These are phyloP conservation scores for Flaveria robusta DNA, from an alignment of 129 eudicot genomes.

Conservation along the genomic window DNA sequence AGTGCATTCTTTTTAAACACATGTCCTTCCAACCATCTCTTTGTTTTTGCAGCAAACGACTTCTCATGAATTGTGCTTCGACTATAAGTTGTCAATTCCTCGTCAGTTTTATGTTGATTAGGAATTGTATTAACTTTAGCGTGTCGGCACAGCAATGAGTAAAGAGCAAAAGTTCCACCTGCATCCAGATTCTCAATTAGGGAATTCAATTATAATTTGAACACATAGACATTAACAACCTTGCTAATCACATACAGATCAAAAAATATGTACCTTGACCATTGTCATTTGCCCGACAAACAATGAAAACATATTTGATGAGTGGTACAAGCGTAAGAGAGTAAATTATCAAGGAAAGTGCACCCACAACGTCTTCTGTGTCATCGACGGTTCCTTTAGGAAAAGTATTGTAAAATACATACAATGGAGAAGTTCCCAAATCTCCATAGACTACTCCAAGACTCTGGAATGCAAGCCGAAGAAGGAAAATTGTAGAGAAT, in stretches of 20 bases:
- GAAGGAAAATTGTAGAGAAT: constrained; percentile 69
- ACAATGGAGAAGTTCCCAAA: constrained; percentile 96
- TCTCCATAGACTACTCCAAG: constrained; percentile 98
- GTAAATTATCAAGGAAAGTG: constrained; percentile 93
- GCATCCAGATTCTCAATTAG: constrained; percentile 6
- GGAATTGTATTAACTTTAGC: constrained; percentile 88
- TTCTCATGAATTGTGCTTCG: constrained; percentile 75
- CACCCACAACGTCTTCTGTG: constrained; percentile 83
- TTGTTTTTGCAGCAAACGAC: constrained; percentile 88
- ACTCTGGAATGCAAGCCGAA: constrained; percentile 86
- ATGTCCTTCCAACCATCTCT: constrained; percentile 78
- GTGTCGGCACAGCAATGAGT: constrained; percentile 84
- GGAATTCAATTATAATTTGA: constrained; percentile 1
- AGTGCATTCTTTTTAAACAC: constrained; percentile 67
- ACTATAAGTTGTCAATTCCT: constrained; percentile 93
- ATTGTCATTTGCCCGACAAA: constrained; percentile 92
- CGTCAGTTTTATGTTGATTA: constrained; percentile 89
- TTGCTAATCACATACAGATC: background rate
- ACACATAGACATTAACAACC: background rate
- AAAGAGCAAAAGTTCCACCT: constrained; percentile 98
- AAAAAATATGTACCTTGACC: constrained; percentile 75
- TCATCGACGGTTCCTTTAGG: constrained; percentile 58
- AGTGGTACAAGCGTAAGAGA: constrained; percentile 92
- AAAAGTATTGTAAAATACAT: constrained; percentile 90
- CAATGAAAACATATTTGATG: constrained; percentile 93